Conservation (phyloP, 2,329 filamentous ascomycete genomes). For the Calonectria naviculata region DNA sequence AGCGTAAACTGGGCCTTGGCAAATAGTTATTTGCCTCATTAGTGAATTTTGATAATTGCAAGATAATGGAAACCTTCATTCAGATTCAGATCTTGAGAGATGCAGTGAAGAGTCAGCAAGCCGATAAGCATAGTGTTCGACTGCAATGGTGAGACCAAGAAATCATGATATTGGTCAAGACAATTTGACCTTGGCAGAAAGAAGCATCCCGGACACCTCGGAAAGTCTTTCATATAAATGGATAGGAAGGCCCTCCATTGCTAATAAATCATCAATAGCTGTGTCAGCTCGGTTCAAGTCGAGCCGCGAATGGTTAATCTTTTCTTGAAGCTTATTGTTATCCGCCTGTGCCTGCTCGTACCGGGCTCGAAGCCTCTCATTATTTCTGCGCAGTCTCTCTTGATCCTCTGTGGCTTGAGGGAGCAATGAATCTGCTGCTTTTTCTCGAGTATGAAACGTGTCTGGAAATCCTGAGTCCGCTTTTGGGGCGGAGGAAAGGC, state of each 20-base stretch:
- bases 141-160: too few species aligned
- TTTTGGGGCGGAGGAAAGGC: too few species aligned
- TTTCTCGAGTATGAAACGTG: too few species aligned
- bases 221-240: not conserved
- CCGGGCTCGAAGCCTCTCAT: not conserved
- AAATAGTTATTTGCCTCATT: too few species aligned
- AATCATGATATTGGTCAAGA: too few species aligned
- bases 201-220: not conserved
- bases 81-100: too few species aligned
- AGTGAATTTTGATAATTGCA: too few species aligned
- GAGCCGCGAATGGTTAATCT: not conserved
- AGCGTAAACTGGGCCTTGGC: too few species aligned
- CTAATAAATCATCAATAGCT: not conserved
- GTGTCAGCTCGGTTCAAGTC: not conserved
- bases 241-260: not conserved
- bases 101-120: too few species aligned
- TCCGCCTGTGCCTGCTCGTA: not conserved
- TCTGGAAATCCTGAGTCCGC: not conserved
- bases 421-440: not conserved
- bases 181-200: not conserved
- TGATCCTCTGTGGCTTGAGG: not conserved
- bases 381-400: not conserved
- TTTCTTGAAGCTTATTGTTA: not conserved
- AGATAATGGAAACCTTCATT: too few species aligned
- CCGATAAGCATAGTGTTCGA: too few species aligned